Percentiles rank a stretch among this genome's conserved stretches.
These are phyloP conservation scores for Pythium brassicae DNA, from an alignment of 352 stramenopile genomes.

Conservation along the genomic window DNA sequence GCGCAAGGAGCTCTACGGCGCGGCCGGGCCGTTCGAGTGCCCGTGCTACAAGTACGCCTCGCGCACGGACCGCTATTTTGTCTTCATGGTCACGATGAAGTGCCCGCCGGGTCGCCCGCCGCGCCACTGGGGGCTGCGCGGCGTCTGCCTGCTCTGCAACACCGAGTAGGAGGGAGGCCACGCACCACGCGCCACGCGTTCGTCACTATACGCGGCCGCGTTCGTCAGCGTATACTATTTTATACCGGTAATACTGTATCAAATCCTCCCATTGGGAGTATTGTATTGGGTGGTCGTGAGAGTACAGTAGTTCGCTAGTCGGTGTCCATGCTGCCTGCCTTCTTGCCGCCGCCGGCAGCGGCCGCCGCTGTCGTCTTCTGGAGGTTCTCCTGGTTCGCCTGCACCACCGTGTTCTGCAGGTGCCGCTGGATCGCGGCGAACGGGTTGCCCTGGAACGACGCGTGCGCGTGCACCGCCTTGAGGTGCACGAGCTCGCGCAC, in stretches of 20 bases:
- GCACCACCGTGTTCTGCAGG: conserved; percentile 83
- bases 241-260: too few species aligned
- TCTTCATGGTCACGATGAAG: conserved; percentile 95
- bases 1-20: conserved; percentile 91
- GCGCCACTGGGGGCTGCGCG: conserved; percentile 93
- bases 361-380: conserved; percentile 28
- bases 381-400: conserved; percentile 60
- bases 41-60: conserved; percentile 97
- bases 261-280: too few species aligned
- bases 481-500: conserved; percentile 81
- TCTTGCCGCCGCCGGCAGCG: neutral
- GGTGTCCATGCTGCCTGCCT: conserved; percentile 34
- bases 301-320: conserved; percentile 4
- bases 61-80: conserved; percentile 94
- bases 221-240: too few species aligned
- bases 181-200: too few species aligned
- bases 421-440: conserved; percentile 86
- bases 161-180: conserved; percentile 59
- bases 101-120: conserved; percentile 85
- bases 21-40: conserved; percentile 91
- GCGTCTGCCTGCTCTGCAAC: conserved; percentile 94
- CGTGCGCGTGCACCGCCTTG: conserved; percentile 80
- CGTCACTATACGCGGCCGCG: too few species aligned
- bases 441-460: conserved; percentile 75
- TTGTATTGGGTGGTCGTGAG: too few species aligned